These are phyloP conservation scores for Sporothrix curviconia DNA, from an alignment of 2,329 filamentous ascomycete genomes.

Conservation along the genomic window DNA sequence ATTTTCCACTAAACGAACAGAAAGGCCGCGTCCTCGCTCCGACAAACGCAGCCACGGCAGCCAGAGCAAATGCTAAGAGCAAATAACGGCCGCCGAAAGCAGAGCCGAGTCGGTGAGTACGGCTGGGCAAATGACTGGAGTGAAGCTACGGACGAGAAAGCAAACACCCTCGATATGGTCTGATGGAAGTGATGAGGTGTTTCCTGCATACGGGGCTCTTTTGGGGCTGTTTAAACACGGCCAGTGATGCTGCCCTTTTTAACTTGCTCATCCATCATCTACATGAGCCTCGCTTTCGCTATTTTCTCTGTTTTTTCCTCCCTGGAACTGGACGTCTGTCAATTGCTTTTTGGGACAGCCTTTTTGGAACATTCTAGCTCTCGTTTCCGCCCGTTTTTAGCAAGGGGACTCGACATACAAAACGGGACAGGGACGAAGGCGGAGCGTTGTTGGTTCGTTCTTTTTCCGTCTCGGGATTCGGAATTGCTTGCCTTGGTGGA, in stretches of 20 bases:
- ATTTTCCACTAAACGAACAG: no score
- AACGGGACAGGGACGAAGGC: not conserved
- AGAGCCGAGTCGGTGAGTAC: not conserved
- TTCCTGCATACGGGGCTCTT: no score
- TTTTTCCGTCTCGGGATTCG: slow-evolving; percentile 2
- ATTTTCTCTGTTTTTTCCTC: no score
- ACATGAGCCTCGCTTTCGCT: no score
- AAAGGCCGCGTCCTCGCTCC: not conserved
- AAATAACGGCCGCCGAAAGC: not conserved
- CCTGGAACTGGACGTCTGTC: not conserved
- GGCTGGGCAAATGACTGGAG: not conserved
- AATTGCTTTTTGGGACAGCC: no score
- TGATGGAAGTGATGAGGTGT: no score
- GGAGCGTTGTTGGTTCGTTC: not conserved
- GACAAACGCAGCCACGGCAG: not conserved
- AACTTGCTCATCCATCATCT: no score
- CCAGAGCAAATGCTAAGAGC: not conserved
- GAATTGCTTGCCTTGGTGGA: no score
- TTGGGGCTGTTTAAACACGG: no score
- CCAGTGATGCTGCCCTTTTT: no score
- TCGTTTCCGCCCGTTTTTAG: not conserved
- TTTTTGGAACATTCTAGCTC: slow-evolving; percentile 2
- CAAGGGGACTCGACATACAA: not conserved
- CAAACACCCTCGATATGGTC: no score
- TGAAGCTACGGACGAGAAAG: no score